Conservation (phyloP, 306 rosid species). For the Coriaria nepalensis region DNA sequence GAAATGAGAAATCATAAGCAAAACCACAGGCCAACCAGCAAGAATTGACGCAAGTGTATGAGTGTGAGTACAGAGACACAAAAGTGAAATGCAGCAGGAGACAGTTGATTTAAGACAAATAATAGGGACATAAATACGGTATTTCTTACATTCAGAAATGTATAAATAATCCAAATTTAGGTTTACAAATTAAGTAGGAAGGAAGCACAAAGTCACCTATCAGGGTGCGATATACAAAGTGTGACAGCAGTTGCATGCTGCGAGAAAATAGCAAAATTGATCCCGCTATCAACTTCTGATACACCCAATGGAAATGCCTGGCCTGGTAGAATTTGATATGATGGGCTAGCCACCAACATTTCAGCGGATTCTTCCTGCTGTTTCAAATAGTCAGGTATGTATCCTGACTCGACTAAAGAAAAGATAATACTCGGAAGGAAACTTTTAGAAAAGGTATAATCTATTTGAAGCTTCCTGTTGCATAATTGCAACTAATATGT, state of each 20-base stretch:
- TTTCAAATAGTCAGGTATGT: slow-evolving; percentile 18
- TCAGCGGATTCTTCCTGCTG: slow-evolving; percentile 50
- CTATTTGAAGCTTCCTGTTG: no score
- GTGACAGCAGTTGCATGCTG: slow-evolving; percentile 81
- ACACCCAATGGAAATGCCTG: slow-evolving; percentile 79
- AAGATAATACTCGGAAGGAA: no score
- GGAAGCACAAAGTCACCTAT: slow-evolving; percentile 35
- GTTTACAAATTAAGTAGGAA: not conserved
- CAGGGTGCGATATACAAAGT: slow-evolving; percentile 49
- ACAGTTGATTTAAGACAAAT: not conserved
- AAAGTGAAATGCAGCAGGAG: not conserved
- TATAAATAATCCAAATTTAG: not conserved
- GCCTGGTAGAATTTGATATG: slow-evolving; percentile 52
- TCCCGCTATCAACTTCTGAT: slow-evolving; percentile 61
- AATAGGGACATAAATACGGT: no score
- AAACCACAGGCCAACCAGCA: no score
- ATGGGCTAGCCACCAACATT: slow-evolving; percentile 24
- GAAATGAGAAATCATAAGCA: no score
- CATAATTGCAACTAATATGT: slow-evolving; percentile 9
- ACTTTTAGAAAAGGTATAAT: no score
- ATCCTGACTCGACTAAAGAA: no score
- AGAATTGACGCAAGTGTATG: no score
- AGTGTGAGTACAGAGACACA: no score
- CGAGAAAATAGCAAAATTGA: slow-evolving; percentile 84
- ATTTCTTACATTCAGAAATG: no score